Evolutionary conservation across 768 basidiomycete species (phyloP).

Genomic region (Mycena filopes): DNA sequence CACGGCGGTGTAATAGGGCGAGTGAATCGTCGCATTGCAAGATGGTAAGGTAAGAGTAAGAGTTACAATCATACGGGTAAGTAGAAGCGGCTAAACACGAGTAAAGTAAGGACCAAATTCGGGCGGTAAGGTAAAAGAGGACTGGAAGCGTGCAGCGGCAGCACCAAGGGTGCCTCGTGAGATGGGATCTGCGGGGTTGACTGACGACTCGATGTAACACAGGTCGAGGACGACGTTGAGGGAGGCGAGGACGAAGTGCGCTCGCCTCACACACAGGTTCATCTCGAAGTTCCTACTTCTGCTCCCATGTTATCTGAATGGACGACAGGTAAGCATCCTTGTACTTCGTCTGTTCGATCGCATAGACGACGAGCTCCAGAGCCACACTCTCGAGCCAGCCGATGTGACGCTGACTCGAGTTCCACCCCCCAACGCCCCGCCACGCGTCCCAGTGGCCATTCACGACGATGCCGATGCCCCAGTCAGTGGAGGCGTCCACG

Average conservation of each 20-base stretch:
- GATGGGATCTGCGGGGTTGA: slow-evolving; percentile 5
- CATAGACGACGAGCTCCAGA: slow-evolving; percentile 7
- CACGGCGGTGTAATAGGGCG: too few relatives aligned
- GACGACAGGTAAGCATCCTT: slow-evolving; percentile 17
- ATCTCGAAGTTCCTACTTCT: slow-evolving; percentile 5
- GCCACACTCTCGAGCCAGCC: slow-evolving; percentile 40
- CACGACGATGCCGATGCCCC: slow-evolving; percentile 39
- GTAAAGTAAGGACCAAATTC: not conserved
- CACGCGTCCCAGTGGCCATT: slow-evolving; percentile 34
- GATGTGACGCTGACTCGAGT: slow-evolving; percentile 30
- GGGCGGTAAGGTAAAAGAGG: not conserved
- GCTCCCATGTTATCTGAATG: slow-evolving; percentile 25
- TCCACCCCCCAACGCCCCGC: slow-evolving; percentile 26
- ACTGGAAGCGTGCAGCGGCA: not conserved
- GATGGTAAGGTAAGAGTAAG: too few relatives aligned
- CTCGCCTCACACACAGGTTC: slow-evolving; percentile 26
- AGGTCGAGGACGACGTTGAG: slow-evolving; percentile 16
- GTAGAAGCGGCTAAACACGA: not conserved
- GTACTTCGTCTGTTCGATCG: slow-evolving; percentile 24
- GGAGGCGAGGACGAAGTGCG: not conserved
- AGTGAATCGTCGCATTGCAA: too few relatives aligned
- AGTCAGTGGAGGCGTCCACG: slow-evolving; percentile 39
- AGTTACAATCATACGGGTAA: too few relatives aligned
- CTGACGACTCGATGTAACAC: slow-evolving; percentile 25
- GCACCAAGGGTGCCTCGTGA: not conserved